Conservation (phyloP, 768 basidiomycete genomes). For the Boletellus emodensis region DNA sequence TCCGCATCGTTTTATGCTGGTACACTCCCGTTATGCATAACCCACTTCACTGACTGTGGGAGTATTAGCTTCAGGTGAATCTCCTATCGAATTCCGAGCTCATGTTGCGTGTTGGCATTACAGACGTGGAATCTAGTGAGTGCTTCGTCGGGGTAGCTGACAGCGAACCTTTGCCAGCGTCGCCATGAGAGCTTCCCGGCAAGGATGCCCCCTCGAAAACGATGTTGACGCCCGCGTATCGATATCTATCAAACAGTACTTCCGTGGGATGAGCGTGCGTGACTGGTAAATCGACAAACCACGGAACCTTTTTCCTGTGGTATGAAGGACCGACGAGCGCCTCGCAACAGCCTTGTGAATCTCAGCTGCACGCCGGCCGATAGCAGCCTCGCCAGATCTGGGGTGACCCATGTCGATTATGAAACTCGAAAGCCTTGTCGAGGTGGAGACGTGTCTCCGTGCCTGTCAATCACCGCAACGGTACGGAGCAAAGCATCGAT, state of each 20-base stretch:
- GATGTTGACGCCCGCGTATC: no score
- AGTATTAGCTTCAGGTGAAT: background rate
- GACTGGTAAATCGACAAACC: no score
- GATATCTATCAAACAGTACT: no score
- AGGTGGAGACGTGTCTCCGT: slow-evolving; percentile 35
- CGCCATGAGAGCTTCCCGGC: no score
- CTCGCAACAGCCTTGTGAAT: background rate
- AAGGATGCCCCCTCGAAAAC: no score
- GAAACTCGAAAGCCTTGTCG: slow-evolving; percentile 57
- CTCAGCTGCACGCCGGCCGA: slow-evolving; percentile 39
- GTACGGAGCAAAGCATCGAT: slow-evolving; percentile 31
- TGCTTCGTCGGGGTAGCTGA: background rate
- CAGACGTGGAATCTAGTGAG: slow-evolving; percentile 31
- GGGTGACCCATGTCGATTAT: slow-evolving; percentile 51
- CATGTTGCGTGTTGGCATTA: slow-evolving; percentile 34
- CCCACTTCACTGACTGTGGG: no score
- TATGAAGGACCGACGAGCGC: background rate
- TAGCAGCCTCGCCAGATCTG: slow-evolving; percentile 42
- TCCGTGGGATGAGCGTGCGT: no score
- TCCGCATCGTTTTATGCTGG: no score
- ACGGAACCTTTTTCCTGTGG: no score
- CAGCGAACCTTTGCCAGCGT: background rate
- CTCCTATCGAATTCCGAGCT: background rate
- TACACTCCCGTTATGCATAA: no score
- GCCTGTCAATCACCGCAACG: slow-evolving; percentile 15